phyloP scores from a whole-genome alignment of 1,139 yeast genomes.

The Yamadazyma sp. region DNA sequence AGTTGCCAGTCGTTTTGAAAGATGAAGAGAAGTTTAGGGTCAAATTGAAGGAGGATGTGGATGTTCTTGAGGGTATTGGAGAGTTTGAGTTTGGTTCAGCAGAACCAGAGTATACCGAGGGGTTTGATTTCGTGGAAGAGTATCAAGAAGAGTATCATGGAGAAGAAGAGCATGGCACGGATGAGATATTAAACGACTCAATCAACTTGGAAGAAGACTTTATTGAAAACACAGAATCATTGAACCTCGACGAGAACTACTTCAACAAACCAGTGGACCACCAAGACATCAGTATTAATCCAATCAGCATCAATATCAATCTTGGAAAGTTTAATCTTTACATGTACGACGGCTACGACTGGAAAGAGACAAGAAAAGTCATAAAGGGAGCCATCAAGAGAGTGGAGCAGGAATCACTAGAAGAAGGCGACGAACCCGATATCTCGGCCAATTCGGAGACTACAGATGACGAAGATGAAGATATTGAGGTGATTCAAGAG shows the following conservation, averaged over 20 bases:
- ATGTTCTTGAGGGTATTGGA: slow-evolving; percentile 52
- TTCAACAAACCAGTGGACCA: slow-evolving; percentile 24
- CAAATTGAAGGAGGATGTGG: slow-evolving; percentile 31
- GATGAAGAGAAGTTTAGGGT: slow-evolving; percentile 58
- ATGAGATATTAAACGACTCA: background rate
- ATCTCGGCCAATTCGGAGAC: slow-evolving; percentile 12
- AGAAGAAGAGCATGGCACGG: background rate
- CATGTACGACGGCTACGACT: slow-evolving; percentile 89
- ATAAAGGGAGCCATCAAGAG: slow-evolving; percentile 63
- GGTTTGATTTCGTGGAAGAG: slow-evolving; percentile 23
- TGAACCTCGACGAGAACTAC: slow-evolving; percentile 45
- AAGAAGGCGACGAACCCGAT: slow-evolving; percentile 18
- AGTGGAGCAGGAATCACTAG: slow-evolving; percentile 52
- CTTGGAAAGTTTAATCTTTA: slow-evolving; percentile 34
- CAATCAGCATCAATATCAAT: slow-evolving; percentile 32
- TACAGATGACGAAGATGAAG: slow-evolving; percentile 21
- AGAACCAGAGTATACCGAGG: slow-evolving; percentile 1
- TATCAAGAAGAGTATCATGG: slow-evolving; percentile 18
- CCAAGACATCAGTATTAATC: slow-evolving; percentile 19
- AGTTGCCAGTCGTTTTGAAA: slow-evolving; percentile 59
- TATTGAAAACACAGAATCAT: slow-evolving; percentile 5
- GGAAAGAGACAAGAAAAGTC: slow-evolving; percentile 74
- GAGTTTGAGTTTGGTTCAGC: slow-evolving; percentile 25
- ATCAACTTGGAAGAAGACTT: background rate
- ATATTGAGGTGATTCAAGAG: slow-evolving; percentile 49